Conservation (phyloP, 2,329 filamentous ascomycete genomes). For the Pseudogymnoascus sp. region DNA sequence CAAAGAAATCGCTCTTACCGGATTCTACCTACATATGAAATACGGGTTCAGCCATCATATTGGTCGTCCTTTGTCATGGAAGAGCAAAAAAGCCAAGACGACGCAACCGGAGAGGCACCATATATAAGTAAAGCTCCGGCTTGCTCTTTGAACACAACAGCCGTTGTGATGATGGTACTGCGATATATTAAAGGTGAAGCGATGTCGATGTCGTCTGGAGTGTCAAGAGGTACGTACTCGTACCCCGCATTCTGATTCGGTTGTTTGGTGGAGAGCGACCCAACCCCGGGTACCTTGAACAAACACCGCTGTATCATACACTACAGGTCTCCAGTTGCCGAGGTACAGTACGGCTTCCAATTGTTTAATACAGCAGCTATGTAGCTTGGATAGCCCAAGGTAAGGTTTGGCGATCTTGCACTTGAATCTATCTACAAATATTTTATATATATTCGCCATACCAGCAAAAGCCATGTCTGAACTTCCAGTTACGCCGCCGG, state of each 20-base stretch:
- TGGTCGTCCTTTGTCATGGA: not conserved
- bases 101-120: not conserved
- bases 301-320: not conserved
- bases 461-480: not conserved
- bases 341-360: not conserved
- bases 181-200: not conserved
- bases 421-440: not conserved
- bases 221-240: not conserved
- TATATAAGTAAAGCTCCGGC: not conserved
- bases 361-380: not conserved
- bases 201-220: not conserved
- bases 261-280: not conserved
- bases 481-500: conserved; percentile 17
- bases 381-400: not conserved
- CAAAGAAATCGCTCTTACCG: not conserved
- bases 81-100: not conserved
- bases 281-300: not conserved
- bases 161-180: not conserved
- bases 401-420: not conserved
- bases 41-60: not conserved
- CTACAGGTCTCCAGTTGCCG: not conserved
- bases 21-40: not conserved
- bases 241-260: conserved; percentile 5
- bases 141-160: not conserved
- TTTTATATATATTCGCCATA: not conserved